phyloP scores from a whole-genome alignment of 441 rosid genomes.

The Hypseocharis bilobata region DNA sequence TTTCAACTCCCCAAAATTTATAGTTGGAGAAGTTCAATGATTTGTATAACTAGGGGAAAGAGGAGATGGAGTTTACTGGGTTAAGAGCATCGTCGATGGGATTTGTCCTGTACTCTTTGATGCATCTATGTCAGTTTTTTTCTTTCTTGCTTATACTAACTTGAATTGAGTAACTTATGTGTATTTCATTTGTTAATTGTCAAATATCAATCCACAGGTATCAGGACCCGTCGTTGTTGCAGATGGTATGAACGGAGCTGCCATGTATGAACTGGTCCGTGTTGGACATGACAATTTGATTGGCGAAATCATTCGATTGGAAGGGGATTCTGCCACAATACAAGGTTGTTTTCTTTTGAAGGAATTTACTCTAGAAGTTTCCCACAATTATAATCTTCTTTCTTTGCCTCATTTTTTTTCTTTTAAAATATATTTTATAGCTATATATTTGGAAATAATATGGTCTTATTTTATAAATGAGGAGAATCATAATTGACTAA shows the following conservation, averaged over 20 bases:
- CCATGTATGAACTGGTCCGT: slow-evolving; percentile 97
- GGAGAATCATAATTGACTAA: background rate
- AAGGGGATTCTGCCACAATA: slow-evolving; percentile 94
- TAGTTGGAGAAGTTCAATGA: background rate
- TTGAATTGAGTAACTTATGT: background rate
- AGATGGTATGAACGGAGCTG: slow-evolving; percentile 99
- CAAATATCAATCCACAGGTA: slow-evolving; percentile 41
- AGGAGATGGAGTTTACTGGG: background rate
- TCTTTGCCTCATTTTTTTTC: background rate
- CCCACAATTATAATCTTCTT: background rate
- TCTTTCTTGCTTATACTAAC: background rate
- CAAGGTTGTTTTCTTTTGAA: slow-evolving; percentile 54
- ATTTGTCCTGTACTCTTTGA: background rate
- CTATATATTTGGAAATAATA: background rate
- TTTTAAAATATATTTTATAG: background rate
- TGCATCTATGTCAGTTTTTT: background rate
- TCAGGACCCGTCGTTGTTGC: slow-evolving; percentile 97
- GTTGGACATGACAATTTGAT: slow-evolving; percentile 92
- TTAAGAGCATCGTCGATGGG: background rate
- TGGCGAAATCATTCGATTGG: slow-evolving; percentile 90
- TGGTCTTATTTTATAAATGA: background rate
- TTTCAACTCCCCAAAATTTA: background rate
- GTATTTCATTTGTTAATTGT: background rate
- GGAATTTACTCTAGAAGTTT: background rate
- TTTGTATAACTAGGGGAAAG: no score